Evolutionary conservation across 108 stramenopile species (phyloP), one percentile per base, ranked within the genome.

Genomic region (Skeletonema grethae): DNA sequence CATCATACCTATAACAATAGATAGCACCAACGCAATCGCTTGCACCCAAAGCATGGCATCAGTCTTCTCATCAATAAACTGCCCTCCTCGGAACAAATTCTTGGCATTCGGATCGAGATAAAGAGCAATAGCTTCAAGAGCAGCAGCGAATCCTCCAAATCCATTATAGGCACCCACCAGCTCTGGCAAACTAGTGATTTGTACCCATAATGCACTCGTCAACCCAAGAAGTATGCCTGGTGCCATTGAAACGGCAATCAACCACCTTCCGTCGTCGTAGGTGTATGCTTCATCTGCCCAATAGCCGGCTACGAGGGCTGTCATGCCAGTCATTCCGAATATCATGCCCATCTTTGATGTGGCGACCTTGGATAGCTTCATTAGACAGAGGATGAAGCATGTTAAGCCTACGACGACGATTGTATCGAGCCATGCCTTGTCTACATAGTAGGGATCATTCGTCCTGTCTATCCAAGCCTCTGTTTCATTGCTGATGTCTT

Each of bases 1-100:
- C 82, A 93, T 90, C 67, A 82, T 76, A 5, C 95, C 95, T 63
- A 95, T 96, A 7, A 87, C 77, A 34, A 87, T 75, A 2, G 63
- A 65, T 11, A 87, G 46, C 6, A 77, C 38, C 59, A 84, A 55
- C 25, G 86, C 86, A 63, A 87, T 82, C 10, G 77, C 86, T 55
- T 87, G 86, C n/a, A 87, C 86, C 83, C 83, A 84, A 9, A 87
- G 55, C 86, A 87, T 87, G 31, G 72, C 50, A n/a, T 67, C 32
- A 2, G 76, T 79, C 63, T 82, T 80, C 15, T 48, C 39, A 35
- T 25, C 80, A 8, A 82, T 61, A 11, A 57, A 22, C 2, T 72
- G 12, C 30, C 85, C 85, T 11, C 60, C 70, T 11, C 86, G 79
- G 4, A 84, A 48, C 0, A 87, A 71, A 2, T 46, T 22, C 7